Conservation (phyloP, 108 stramenopile species). For the Discostella pseudostelligera region DNA sequence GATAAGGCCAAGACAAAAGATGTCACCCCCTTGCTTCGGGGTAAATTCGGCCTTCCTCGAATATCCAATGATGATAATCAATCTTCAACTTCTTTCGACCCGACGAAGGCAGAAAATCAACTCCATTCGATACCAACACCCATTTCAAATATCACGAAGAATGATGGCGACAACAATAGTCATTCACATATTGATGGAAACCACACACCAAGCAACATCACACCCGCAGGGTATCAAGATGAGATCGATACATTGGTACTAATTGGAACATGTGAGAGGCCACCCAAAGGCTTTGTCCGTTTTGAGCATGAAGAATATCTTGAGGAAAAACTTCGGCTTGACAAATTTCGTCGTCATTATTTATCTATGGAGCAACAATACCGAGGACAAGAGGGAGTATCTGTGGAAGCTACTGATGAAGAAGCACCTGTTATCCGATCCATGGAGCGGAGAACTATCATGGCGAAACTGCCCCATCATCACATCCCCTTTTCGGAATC, state of each 20-base stretch:
- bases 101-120: background rate
- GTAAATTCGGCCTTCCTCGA: conserved; percentile 47
- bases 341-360: conserved; percentile 13
- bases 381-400: background rate
- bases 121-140: conserved; percentile 6
- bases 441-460: background rate
- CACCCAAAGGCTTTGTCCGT: conserved; percentile 39
- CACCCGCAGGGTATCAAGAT: conserved; percentile 2
- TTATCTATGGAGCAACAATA: background rate
- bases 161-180: background rate
- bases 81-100: background rate
- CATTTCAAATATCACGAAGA: background rate
- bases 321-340: conserved; percentile 24
- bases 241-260: conserved; percentile 45
- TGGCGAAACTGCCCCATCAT: background rate
- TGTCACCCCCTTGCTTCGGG: conserved; percentile 44
- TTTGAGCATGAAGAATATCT: conserved; percentile 49
- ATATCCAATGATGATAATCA: background rate
- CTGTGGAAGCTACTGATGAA: background rate
- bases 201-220: background rate
- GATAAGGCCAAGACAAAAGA: conserved; percentile 42
- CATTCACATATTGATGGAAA: background rate
- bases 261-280: conserved; percentile 42
- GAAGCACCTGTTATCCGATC: background rate
- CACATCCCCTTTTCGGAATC: conserved; percentile 1